These are phyloP conservation scores for Fusarium xyrophilum DNA, from an alignment of 2,329 filamentous ascomycete genomes.

Conservation along the genomic window DNA sequence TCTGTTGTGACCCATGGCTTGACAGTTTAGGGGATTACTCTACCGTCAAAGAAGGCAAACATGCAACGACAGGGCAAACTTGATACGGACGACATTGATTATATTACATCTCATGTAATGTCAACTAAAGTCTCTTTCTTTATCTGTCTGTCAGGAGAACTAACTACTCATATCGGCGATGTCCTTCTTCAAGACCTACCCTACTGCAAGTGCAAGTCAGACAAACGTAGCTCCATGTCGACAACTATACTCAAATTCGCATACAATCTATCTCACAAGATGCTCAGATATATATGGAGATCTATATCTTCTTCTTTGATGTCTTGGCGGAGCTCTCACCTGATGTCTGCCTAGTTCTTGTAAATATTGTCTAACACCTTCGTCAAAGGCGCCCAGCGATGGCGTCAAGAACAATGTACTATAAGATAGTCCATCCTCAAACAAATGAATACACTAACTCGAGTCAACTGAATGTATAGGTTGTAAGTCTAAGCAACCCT, in stretches of 20 bases:
- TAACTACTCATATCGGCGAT: neutral
- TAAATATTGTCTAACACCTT: neutral
- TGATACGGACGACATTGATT: neutral
- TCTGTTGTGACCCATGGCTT: neutral
- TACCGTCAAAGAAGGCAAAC: too few relatives aligned
- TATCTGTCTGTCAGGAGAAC: neutral
- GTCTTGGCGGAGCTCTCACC: neutral
- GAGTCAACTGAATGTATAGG: fast-evolving
- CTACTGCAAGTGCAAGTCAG: neutral
- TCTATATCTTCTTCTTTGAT: neutral
- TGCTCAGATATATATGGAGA: too few relatives aligned
- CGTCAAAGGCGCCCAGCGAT: neutral
- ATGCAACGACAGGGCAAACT: neutral
- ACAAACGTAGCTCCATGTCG: neutral
- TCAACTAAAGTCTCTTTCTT: neutral
- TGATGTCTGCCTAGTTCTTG: neutral
- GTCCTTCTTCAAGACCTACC: neutral
- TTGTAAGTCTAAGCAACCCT: neutral
- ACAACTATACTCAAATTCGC: neutral
- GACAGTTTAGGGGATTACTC: fast-evolving
- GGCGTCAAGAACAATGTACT: too few relatives aligned
- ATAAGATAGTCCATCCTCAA: too few relatives aligned
- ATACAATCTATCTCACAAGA: too few relatives aligned
- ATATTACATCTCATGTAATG: neutral
- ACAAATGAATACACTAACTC: neutral